Percentiles rank a stretch among this genome's conserved stretches.
These are phyloP conservation scores for Gossypium laxum DNA, from an alignment of 441 rosid species.

Conservation along the genomic window DNA sequence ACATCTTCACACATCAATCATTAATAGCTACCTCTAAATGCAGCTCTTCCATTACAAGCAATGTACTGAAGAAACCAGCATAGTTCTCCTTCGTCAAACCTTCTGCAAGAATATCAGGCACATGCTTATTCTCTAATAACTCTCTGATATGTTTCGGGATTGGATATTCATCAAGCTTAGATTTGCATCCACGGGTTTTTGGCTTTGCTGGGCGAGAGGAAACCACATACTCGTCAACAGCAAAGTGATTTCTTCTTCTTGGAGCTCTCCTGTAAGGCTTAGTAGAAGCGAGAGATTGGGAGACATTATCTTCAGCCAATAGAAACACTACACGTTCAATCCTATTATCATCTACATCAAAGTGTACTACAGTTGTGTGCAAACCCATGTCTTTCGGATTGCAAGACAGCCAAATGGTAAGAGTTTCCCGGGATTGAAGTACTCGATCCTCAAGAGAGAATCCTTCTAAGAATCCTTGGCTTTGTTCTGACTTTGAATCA, in stretches of 20 bases:
- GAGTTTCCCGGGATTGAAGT: constrained; percentile 32
- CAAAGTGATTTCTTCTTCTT: constrained; percentile 23
- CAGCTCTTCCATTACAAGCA: constrained; percentile 51
- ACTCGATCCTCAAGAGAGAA: constrained; percentile 42
- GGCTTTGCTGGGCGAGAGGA: constrained; percentile 25
- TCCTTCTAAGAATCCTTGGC: constrained; percentile 28
- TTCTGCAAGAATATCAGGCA: constrained; percentile 26
- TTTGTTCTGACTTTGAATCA: constrained; percentile 10
- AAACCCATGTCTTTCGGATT: constrained; percentile 48
- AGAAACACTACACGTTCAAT: constrained; percentile 45
- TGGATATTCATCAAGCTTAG: constrained; percentile 33
- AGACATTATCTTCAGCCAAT: constrained; percentile 46
- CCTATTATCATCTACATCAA: constrained; percentile 34
- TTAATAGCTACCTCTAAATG: constrained; percentile 40
- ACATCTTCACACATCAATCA: background rate
- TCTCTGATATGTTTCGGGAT: constrained; percentile 39
- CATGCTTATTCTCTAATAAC: constrained; percentile 26
- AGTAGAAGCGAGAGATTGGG: constrained; percentile 40
- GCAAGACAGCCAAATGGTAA: constrained; percentile 54
- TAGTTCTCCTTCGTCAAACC: constrained; percentile 32
- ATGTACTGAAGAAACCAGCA: constrained; percentile 35
- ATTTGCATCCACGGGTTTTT: constrained; percentile 6
- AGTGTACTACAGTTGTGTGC: constrained; percentile 38
- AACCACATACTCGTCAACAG: constrained; percentile 23
- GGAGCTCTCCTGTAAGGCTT: constrained; percentile 28